A percentile compares a stretch with the other conserved stretches of the same genome.
These are phyloP conservation scores for Leptographium procerum DNA, from an alignment of 2,329 filamentous ascomycete species.

Conservation along the genomic window DNA sequence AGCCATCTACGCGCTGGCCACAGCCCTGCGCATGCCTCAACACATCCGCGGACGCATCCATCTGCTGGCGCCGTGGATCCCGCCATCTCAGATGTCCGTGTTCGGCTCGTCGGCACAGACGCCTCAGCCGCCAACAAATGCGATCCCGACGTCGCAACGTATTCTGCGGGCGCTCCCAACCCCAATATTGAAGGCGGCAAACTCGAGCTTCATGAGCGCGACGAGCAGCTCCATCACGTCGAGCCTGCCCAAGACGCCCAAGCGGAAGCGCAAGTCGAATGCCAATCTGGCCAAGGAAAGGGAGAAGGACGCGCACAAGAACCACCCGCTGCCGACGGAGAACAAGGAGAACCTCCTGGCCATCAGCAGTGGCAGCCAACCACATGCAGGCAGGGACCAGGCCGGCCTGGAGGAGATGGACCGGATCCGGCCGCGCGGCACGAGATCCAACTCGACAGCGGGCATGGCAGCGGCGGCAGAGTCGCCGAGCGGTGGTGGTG, in stretches of 20 bases:
- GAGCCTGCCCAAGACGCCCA: constrained; percentile 56
- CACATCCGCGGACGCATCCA: constrained; percentile 92
- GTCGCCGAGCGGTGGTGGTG: no score
- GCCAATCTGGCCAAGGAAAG: constrained; percentile 20
- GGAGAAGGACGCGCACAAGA: constrained; percentile 18
- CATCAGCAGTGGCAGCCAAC: constrained; percentile 3
- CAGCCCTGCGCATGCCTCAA: constrained; percentile 88
- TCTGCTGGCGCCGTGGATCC: constrained; percentile 91
- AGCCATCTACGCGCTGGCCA: constrained; percentile 94
- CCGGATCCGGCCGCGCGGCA: constrained; percentile 24
- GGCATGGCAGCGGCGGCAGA: constrained; percentile 2
- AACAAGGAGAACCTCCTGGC: constrained; percentile 43
- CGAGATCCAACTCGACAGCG: constrained; percentile 1
- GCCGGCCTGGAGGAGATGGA: constrained; percentile 38
- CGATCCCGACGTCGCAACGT: constrained; percentile 82
- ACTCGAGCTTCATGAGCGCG: constrained; percentile 88
- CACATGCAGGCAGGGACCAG: constrained; percentile 13
- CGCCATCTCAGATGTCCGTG: constrained; percentile 81
- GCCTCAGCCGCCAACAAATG: constrained; percentile 61
- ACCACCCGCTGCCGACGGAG: constrained; percentile 19
- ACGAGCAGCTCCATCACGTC: constrained; percentile 79
- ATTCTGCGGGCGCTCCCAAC: constrained; percentile 84
- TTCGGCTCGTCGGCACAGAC: constrained; percentile 60
- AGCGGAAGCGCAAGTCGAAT: constrained; percentile 49
- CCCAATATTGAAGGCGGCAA: constrained; percentile 84